phyloP scores from a whole-genome alignment of 441 rosid species.

The Euphorbia celastroides region DNA sequence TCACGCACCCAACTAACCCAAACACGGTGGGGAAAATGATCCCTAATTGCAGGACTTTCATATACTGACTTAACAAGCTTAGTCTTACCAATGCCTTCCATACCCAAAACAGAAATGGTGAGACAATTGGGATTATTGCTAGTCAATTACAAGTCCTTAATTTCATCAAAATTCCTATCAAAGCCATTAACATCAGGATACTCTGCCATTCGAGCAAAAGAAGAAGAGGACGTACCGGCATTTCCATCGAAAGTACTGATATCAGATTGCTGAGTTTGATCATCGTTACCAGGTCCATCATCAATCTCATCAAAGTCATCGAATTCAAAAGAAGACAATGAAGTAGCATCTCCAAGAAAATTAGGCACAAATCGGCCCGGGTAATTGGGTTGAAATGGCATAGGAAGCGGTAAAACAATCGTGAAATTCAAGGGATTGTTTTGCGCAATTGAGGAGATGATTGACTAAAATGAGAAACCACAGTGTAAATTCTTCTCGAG shows the following conservation, averaged over 20 bases:
- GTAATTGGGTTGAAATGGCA: slow-evolving; percentile 10
- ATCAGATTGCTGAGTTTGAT: slow-evolving; percentile 11
- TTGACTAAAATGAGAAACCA: too few species aligned
- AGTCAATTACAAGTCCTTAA: slow-evolving; percentile 13
- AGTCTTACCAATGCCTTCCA: slow-evolving; percentile 23
- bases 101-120: slow-evolving; percentile 18
- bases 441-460: background rate
- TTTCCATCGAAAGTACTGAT: slow-evolving; percentile 10
- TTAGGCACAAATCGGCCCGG: slow-evolving; percentile 16
- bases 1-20: slow-evolving; percentile 21
- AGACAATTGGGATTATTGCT: slow-evolving; percentile 14
- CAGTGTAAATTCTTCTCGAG: background rate
- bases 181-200: slow-evolving; percentile 12
- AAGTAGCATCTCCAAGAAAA: slow-evolving; percentile 20
- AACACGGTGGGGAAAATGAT: slow-evolving; percentile 18
- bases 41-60: slow-evolving; percentile 12
- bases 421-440: background rate
- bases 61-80: slow-evolving; percentile 17
- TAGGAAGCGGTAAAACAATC: background rate
- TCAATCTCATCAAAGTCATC: slow-evolving; percentile 19
- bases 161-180: slow-evolving; percentile 14
- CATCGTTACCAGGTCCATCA: slow-evolving; percentile 11
- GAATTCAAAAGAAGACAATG: slow-evolving; percentile 20
- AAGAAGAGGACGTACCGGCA: slow-evolving; percentile 16
- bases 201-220: slow-evolving; percentile 13